Evolutionary conservation across 441 rosid genomes (phyloP), one percentile per base, ranked within the genome.

Genomic region (Erodium texanum): DNA sequence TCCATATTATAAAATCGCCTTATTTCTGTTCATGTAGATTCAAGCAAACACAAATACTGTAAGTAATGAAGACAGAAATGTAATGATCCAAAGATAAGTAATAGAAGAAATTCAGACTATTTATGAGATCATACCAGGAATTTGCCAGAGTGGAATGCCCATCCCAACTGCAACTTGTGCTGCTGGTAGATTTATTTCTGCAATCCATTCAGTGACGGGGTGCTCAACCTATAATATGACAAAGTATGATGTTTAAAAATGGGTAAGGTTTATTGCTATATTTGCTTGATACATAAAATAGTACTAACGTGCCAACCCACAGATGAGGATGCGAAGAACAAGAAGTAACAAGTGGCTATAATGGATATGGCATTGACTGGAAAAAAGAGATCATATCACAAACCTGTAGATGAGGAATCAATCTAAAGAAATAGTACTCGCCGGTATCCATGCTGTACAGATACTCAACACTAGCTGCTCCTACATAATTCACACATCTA

Each of bases 151-250:
- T 68, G 99, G 98, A 81, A 96, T 90, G 66, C 93, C 99, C 97
- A 93, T 90, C 83, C 98, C 99, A 7, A 96, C 97, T n/a, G 94
- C 91, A 79, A 90, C 97, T 80, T 93, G 99, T 48, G 99, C 98
- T 24, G 97, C 96, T 67, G 99, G 98, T 73, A 96, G 87, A 84
- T 88, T 96, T 76, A 93, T 76, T 83, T 93, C 98, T 38, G 97
- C 99, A 82, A 93, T 96, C 99, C 99, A 93, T 81, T 96, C 99
- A 12, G 99, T 96, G 71, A 96, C 99, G 69, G 99, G 98, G 73
- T 96, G 99, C 92, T 96, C 98, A 77, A 96, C 99, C 99, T 96
- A 73, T 66, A 73, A 73, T 66, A 73, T 71, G 66, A 23, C 15
- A 24, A 71, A 70, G 58, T n/a, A n/a, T n/a, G n/a, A n/a, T n/a